A percentile compares a stretch with the other conserved stretches of the same genome.
These are phyloP conservation scores for Lepidium africanum DNA, from an alignment of 345 rosid genomes.

Conservation along the genomic window DNA sequence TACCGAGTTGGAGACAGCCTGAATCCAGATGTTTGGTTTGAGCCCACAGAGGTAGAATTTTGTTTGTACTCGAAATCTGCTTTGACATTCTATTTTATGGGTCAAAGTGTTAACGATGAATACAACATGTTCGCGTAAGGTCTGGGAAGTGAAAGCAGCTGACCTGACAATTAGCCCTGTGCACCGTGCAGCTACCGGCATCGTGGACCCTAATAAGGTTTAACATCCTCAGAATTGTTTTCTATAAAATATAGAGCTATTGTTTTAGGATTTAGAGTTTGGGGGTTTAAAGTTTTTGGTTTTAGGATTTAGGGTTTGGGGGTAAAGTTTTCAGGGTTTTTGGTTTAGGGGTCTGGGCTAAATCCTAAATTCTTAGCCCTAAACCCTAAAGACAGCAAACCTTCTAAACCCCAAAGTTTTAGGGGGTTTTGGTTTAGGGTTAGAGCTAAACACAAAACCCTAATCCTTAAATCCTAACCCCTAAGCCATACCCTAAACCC, in stretches of 20 bases:
- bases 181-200: conserved; percentile 80
- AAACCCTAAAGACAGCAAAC: too few relatives aligned
- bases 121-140: conserved; percentile 34
- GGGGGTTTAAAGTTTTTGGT: too few relatives aligned
- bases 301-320: too few relatives aligned
- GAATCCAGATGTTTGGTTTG: conserved; percentile 93
- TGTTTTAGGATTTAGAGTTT: neutral
- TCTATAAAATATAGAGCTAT: neutral
- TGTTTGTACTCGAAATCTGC: neutral
- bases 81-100: neutral
- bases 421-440: too few relatives aligned
- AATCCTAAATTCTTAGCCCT: too few relatives aligned
- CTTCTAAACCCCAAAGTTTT: too few relatives aligned
- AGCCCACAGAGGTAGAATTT: conserved; percentile 69
- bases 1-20: conserved; percentile 57
- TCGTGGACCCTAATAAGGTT: conserved; percentile 83
- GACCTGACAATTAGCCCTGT: conserved; percentile 94
- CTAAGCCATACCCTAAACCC: too few relatives aligned
- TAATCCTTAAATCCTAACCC: too few relatives aligned
- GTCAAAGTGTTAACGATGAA: neutral
- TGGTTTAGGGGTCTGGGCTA: too few relatives aligned
- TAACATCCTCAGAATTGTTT: neutral
- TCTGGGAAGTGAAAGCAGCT: conserved; percentile 99
- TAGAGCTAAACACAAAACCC: too few relatives aligned
- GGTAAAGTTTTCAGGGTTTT: too few relatives aligned